A percentile compares a stretch with the other conserved stretches of the same genome.
phyloP scores from a whole-genome alignment of 2,329 filamentous ascomycete species.

The Cytospora leucostoma region DNA sequence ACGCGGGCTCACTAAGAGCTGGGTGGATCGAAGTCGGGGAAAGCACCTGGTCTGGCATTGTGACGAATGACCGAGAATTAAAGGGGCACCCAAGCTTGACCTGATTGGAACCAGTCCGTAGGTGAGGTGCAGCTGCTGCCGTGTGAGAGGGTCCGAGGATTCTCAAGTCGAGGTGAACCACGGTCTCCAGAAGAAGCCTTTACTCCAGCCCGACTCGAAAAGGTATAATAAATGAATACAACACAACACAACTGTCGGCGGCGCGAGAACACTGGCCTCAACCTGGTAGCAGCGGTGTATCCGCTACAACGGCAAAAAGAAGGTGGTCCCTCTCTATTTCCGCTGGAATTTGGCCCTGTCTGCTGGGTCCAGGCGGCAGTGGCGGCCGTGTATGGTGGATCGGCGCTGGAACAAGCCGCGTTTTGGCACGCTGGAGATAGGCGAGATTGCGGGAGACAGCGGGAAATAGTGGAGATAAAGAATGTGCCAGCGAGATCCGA shows the following conservation, averaged over 20 bases:
- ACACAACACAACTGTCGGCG: constrained; percentile 4
- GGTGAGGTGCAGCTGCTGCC: constrained; percentile 1
- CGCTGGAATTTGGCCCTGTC: constrained; percentile 15
- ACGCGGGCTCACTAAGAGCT: constrained; percentile 43
- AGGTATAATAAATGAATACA: background rate
- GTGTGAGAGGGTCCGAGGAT: constrained; percentile 7
- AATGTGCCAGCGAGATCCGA: background rate
- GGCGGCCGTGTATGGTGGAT: constrained; percentile 14
- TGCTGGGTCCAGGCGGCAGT: constrained; percentile 17
- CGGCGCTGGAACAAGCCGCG: constrained; percentile 19
- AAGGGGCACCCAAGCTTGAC: background rate
- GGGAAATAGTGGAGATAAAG: constrained; percentile 8
- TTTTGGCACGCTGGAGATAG: constrained; percentile 18
- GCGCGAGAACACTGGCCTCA: constrained; percentile 13
- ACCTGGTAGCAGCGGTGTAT: constrained; percentile 3
- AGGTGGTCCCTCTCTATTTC: constrained; percentile 11
- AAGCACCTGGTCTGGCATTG: constrained; percentile 42
- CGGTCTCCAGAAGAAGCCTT: background rate
- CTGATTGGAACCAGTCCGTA: constrained; percentile 9
- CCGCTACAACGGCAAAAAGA: constrained; percentile 8
- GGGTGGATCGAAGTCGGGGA: constrained; percentile 55
- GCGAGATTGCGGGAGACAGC: constrained; percentile 20
- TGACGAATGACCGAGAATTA: constrained; percentile 15
- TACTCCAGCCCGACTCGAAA: background rate
- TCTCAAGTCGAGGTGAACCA: constrained; percentile 3